Evolutionary conservation across 2,329 filamentous ascomycete species (phyloP), one percentile per base, ranked within the genome.

Genomic region (Penicillium italicum): DNA sequence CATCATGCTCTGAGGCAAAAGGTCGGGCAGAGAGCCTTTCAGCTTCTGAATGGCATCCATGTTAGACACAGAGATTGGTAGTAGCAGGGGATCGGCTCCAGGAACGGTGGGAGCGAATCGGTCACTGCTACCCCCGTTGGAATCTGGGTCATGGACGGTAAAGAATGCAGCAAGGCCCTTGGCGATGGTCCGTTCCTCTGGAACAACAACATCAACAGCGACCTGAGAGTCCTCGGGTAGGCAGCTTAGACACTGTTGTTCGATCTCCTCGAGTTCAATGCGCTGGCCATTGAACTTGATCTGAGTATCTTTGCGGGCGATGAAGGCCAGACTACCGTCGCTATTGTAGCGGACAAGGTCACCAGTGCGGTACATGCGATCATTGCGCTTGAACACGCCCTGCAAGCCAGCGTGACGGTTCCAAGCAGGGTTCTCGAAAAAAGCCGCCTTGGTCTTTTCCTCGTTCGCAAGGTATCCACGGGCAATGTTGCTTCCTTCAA

Each of bases 401-500:
- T 57, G 48, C 0, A 71, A 41, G 0, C 60, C 59, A 9, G 59
- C 8, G 16, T 64, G 55, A 5, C 61, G 57, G 36, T 57, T 62
- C 74, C 73, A 76, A 0, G 50, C 38, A 7, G 73, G 72, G 40
- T 71, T 57, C 1, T 67, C 52, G 45, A 75, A 68, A 31, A 76
- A 76, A 0, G 64, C 65, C 5, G 67, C 62, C 24, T 63, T 65
- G 3, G 72, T 76, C 45, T 72, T 74, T 34, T 64, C 54, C 24
- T 62, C 63, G 36, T 74, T 67, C 16, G 71, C 70, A 34, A 80
- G 64, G 52, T 81, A 81, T 5, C 74, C 79, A 14, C 71, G 70
- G 1, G 71, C 77, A 12, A 81, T 68, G 20, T 74, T 75, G 26
- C 75, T 75, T 3, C 79, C 77, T 61, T 79, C 76, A 1, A 81